Evolutionary conservation across 179 eudicot genomes (phyloP), one percentile per base, ranked within the genome.

Genomic region (Spinacia oleracea): DNA sequence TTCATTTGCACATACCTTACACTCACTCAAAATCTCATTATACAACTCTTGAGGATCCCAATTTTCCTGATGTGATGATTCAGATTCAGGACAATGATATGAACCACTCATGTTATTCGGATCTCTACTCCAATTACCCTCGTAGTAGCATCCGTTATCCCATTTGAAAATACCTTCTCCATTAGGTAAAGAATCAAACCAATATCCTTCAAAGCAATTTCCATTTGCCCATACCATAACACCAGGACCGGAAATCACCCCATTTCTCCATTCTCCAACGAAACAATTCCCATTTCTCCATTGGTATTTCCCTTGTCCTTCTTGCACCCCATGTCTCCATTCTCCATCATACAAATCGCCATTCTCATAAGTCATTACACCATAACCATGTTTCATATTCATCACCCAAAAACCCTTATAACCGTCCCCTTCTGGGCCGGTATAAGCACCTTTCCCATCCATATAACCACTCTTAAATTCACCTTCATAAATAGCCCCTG

Each of bases 401-500:
- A 84, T 88, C 60, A 88, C 89, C 99, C 99, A 96, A 72, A 77
- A 74, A 14, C 99, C 99, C 72, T 79, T 89, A 69, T 88, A 96
- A 0, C 81, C 84, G 56, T 90, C 98, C 35, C 89, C 88, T 16
- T 81, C 83, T 0, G 87, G 76, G 0, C 97, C 92, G 0, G 81
- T 87, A 59, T 86, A 93, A 23, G 86, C 81, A 43, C 99, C 99
- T 43, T 89, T 89, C 0, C 99, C 99, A 78, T 96, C 95, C 91
- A 93, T 90, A 73, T 78, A 91, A 9, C 98, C 98, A 9, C 83
- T 88, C 84, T 92, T 93, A 86, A 96, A 96, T 74, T 96, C 91
- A 10, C 99, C 99, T 84, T 96, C 99, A 74, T 90, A 96, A 1
- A 91, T 86, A 0, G 98, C 94, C 51, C 99, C 98, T 2, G 91